Base-by-base conservation (phyloP, 352 stramenopile species). In the Phytophthora boehmeriae region DNA sequence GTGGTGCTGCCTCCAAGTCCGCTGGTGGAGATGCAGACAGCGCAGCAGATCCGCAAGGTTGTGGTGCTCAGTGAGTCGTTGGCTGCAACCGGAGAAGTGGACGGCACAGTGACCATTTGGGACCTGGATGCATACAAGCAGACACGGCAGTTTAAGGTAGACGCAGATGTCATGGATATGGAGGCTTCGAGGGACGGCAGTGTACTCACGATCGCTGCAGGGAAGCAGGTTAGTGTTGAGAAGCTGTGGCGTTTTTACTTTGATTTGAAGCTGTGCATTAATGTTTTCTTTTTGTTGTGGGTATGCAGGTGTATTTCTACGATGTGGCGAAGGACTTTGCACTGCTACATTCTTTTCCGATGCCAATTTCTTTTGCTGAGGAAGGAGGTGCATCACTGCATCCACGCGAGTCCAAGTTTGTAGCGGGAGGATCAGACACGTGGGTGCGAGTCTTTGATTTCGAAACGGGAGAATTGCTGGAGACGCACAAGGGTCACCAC, bases 401-500 rank as follows among this genome's bases (percentile, higher is more conserved):
- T 68, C 89, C 90, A 22, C 77, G 56, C 1, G 87, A 92, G 39
- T 68, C 80, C 63, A 92, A 90, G 52, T 97, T 97, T 60, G 95
- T 98, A 52, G 90, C 91, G 13, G 92, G 93, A 20, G 92, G 92
- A 11, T 97, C 88, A 14, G 97, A 99, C 76, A 94, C 98, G 57
- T 98, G 95, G 96, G 95, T 99, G 27, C 89, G 96, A 32, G 95
- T 98, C 28, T 99, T 99, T 72, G 93, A 99, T 69, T 97, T 86
- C 63, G 59, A 85, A 11, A 95, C 82, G 1, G 96, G 97, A 8
- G 75, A 96, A 55, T 62, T 98, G 63, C 71, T 99, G 14, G 92
- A 98, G 78, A 98, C 88, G 66, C 91, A 98, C 78, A 99, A 99
- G 79, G 97, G 97, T 58, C 97, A 99, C 81, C 97, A 99, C 68